Evolutionary conservation across 2,329 filamentous ascomycete species (phyloP).

Genomic region (Ophiostoma perfectum): DNA sequence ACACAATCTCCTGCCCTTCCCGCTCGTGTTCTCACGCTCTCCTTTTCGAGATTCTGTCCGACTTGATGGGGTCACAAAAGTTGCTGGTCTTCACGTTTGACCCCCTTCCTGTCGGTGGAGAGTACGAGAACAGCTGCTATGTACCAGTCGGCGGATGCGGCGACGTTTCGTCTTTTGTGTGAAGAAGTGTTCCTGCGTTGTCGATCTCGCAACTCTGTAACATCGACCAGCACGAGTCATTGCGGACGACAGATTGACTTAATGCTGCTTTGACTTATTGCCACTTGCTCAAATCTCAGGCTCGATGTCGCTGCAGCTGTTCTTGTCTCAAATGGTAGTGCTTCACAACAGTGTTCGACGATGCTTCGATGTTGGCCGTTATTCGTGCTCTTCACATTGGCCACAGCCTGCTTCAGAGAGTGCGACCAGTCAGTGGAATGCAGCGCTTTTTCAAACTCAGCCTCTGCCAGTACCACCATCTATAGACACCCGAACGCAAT

Average conservation of each 20-base stretch:
- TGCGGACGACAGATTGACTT: background rate
- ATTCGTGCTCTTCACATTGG: background rate
- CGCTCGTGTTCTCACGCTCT: no score
- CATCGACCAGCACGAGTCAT: background rate
- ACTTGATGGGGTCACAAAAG: no score
- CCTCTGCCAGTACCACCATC: background rate
- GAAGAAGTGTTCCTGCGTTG: background rate
- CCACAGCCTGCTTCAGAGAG: background rate
- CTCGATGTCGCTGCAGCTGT: background rate
- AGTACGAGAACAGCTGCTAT: no score
- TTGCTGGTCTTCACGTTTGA: no score
- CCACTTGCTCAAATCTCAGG: background rate
- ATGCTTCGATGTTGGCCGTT: background rate
- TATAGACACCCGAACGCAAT: slow-evolving; percentile 5
- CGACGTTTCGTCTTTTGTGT: background rate
- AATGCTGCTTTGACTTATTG: background rate
- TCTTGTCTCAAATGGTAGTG: background rate
- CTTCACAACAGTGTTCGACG: background rate
- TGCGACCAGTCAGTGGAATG: background rate
- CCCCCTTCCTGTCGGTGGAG: no score
- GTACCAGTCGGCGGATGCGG: no score
- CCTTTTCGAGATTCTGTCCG: no score
- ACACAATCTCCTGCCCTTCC: background rate
- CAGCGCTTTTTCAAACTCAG: background rate
- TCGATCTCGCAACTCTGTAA: slow-evolving; percentile 20